phyloP scores from a whole-genome alignment of 495 filamentous ascomycete genomes.

The Aspergillus wentii region DNA sequence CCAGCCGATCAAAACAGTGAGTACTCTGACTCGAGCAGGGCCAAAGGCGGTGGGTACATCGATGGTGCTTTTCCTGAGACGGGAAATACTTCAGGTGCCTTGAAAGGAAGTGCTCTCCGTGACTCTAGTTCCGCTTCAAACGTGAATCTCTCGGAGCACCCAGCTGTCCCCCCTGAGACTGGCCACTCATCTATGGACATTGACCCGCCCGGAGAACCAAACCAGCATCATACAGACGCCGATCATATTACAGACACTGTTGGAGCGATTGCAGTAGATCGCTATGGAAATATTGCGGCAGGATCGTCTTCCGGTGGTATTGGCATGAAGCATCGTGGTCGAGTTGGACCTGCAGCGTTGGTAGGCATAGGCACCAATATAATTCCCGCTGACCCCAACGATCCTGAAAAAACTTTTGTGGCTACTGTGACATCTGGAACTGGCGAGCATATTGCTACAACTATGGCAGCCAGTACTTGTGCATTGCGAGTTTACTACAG shows the following conservation, averaged over 20 bases:
- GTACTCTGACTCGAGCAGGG: not conserved
- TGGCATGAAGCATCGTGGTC: constrained; percentile 92
- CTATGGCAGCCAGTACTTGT: constrained; percentile 73
- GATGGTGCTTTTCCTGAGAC: constrained; percentile 3
- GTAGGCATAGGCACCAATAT: constrained; percentile 87
- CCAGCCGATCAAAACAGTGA: not conserved
- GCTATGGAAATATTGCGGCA: constrained; percentile 80
- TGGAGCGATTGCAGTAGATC: constrained; percentile 88
- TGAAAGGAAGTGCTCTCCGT: not conserved
- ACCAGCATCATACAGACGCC: constrained; percentile 1
- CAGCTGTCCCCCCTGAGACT: too few relatives aligned
- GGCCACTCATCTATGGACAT: not conserved
- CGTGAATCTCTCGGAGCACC: too few relatives aligned
- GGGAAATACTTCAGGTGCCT: not conserved
- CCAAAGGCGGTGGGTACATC: constrained; percentile 4
- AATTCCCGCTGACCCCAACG: constrained; percentile 62
- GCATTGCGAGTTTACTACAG: constrained; percentile 70
- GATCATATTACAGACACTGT: constrained; percentile 84
- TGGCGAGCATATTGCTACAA: constrained; percentile 95
- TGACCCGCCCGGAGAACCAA: not conserved
- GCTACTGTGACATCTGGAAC: constrained; percentile 87
- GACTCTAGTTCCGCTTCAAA: not conserved
- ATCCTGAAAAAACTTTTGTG: constrained; percentile 56
- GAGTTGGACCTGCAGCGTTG: constrained; percentile 86
- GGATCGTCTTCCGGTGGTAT: constrained; percentile 99